Percentiles rank a stretch among this genome's conserved stretches.
Evolutionary conservation across 2,329 filamentous ascomycete genomes (phyloP).

Genomic region (Talaromyces marneffei): DNA sequence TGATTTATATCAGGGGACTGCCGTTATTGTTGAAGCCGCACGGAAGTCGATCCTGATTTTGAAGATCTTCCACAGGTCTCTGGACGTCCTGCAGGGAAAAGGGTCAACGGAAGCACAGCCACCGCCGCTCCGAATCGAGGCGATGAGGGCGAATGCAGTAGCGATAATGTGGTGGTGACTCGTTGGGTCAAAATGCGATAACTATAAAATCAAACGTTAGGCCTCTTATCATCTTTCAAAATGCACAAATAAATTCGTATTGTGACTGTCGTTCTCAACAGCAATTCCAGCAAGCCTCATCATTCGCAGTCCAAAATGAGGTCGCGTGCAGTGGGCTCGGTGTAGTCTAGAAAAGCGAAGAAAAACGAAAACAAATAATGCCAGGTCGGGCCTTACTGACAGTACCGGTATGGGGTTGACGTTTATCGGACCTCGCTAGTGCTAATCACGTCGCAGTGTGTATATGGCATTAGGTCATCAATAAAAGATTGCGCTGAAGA

Average conservation of each 20-base stretch:
- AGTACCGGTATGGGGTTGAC: conserved; percentile 13
- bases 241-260: neutral
- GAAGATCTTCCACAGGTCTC: neutral
- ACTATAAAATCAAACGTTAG: conserved; percentile 15
- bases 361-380: conserved; percentile 8
- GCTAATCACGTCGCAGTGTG: neutral
- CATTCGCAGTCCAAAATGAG: neutral
- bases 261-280: neutral
- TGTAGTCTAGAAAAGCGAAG: conserved; percentile 4
- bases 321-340: conserved; percentile 20
- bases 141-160: neutral
- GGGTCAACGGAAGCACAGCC: conserved; percentile 14
- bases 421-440: conserved; percentile 8
- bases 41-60: neutral
- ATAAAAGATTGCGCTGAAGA: conserved; percentile 16
- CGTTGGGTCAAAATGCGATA: conserved; percentile 14
- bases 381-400: conserved; percentile 1
- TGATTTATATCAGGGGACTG: neutral
- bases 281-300: neutral
- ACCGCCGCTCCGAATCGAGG: conserved; percentile 11
- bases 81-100: neutral
- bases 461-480: conserved; percentile 23
- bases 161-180: conserved; percentile 15
- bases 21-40: neutral
- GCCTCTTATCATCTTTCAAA: neutral